Percentiles rank a stretch among this genome's conserved stretches.
phyloP scores from a whole-genome alignment of 306 rosid genomes.

The Prunus persica region DNA sequence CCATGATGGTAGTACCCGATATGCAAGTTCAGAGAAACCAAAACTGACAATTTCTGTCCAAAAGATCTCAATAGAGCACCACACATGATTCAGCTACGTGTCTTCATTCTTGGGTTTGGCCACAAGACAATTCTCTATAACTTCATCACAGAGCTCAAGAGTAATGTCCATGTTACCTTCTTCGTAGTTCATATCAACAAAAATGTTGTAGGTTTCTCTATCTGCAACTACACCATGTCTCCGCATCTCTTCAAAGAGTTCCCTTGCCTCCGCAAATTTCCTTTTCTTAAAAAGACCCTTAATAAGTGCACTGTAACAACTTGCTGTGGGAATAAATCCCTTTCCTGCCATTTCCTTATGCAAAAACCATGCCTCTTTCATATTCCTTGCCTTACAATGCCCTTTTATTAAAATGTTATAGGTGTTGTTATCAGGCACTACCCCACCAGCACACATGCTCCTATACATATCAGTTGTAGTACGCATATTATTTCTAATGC shows the following conservation, averaged over 20 bases:
- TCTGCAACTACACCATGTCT: not conserved
- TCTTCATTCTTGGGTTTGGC: conserved; percentile 22
- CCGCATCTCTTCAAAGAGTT: not conserved
- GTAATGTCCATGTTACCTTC: conserved; percentile 2
- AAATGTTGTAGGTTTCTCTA: not conserved
- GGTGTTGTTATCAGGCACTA: not conserved
- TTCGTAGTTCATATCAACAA: not conserved
- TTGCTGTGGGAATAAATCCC: not conserved
- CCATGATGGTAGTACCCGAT: not conserved
- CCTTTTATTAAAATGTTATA: not conserved
- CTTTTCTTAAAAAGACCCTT: not conserved
- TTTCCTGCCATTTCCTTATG: conserved; percentile 1
- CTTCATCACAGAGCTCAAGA: not conserved
- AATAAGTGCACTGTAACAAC: not conserved
- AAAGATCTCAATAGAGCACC: conserved; percentile 1
- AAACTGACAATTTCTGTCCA: not conserved
- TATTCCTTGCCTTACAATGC: not conserved
- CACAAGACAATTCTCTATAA: conserved; percentile 31
- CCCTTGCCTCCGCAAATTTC: not conserved
- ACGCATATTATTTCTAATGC: conserved; percentile 1
- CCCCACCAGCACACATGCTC: conserved; percentile 1
- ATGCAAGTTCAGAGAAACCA: conserved; percentile 7
- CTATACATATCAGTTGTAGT: not conserved
- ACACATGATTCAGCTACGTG: conserved; percentile 29
- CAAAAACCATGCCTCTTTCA: not conserved